Base-by-base conservation (phyloP, 208 protist genomes). In the Phytomonas sp. region DNA sequence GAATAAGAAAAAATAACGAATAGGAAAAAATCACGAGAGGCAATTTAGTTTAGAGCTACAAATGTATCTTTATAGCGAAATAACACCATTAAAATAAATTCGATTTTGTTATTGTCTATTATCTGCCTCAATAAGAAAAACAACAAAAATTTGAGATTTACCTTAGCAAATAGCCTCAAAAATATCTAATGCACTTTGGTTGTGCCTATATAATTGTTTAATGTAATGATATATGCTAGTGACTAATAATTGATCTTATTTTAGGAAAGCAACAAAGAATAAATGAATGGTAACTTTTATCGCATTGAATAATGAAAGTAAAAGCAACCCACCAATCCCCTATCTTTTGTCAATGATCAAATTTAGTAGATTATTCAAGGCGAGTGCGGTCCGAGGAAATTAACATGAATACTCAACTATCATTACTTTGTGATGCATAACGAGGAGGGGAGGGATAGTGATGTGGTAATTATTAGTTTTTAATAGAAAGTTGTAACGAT, bases 11-110 rank as follows among this genome's bases (percentile, higher is more conserved):
- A 5, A 13, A 30, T n/a, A 33, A 40, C 23, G 67, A 17, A n/a
- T 28, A 61, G 28, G 26, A 65, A 43, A 64, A 66, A 15, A 65
- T 59, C 4, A 31, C 29, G 65, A 11, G 34, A 32, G 31, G 70
- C 17, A 33, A 30, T 30, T 20, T 37, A 20, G 15, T 65, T 61
- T 34, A 31, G 26, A 30, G 26, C 26, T 60, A 60, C 6, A 29
- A 30, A 60, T 60, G 56, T 60, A n/a, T 6, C 4, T 6, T 29
- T 60, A 29, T 60, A 29, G 5, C 5, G 23, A 60, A 30, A 29
- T 60, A 1, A 30, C 26, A 60, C 56, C 33, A 34, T 34, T 34
- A 34, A 34, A 34, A 34, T 6, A 7, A 34, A 7, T 34, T 34
- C 33, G 6, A 34, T 34, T 34, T 34, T 34, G 33, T 34, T 34